phyloP scores from a whole-genome alignment of 768 basidiomycete species.

The Leucosporidium yakuticum region DNA sequence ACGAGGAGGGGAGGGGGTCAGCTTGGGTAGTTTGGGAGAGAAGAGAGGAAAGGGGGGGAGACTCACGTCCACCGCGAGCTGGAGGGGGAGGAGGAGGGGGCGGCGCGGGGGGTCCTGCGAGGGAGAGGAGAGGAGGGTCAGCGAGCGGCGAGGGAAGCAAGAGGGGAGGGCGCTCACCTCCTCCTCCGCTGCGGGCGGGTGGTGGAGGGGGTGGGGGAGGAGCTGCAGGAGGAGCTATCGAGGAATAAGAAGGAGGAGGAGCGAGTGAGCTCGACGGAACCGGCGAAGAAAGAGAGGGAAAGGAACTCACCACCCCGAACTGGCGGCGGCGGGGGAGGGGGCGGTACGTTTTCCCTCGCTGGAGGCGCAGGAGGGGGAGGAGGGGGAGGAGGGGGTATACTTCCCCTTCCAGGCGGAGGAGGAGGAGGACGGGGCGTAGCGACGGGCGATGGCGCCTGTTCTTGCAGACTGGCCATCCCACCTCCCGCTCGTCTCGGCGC shows the following conservation, averaged over 20 bases:
- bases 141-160: too few species aligned
- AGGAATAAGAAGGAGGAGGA: background rate
- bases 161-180: background rate
- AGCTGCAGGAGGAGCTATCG: background rate
- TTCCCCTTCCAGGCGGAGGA: too few species aligned
- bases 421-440: conserved; percentile 37
- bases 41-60: background rate
- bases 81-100: conserved; percentile 16
- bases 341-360: conserved; percentile 10
- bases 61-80: conserved; percentile 31
- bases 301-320: conserved; percentile 13
- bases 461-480: background rate
- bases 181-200: conserved; percentile 27
- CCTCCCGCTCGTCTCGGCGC: conserved; percentile 10
- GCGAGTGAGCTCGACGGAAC: conserved; percentile 37
- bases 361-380: conserved; percentile 26
- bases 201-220: conserved; percentile 17
- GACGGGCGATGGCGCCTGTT: conserved; percentile 41
- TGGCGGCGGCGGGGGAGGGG: conserved; percentile 44
- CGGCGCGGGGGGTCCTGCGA: too few species aligned
- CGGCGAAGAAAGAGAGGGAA: conserved; percentile 41
- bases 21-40: too few species aligned
- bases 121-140: too few species aligned
- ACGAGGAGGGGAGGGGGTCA: too few species aligned
- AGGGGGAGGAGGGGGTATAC: background rate